A percentile compares a stretch with the other conserved stretches of the same genome.
phyloP scores from a whole-genome alignment of 768 basidiomycete genomes.

The Chalciporus chontae region DNA sequence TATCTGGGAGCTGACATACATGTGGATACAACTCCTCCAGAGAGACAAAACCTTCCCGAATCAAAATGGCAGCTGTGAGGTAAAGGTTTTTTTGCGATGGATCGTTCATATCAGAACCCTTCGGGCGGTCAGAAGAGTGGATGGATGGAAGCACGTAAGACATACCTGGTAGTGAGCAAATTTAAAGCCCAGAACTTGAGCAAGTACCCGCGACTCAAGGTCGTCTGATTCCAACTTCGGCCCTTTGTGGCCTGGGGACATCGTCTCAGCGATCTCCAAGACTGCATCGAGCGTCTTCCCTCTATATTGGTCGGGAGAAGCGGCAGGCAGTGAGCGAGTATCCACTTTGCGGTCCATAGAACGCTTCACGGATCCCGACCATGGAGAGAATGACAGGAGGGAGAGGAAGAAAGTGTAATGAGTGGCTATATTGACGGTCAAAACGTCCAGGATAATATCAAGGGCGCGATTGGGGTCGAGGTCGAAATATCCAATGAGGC shows the following conservation, averaged over 20 bases:
- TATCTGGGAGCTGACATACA: constrained; percentile 42
- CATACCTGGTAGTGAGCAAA: constrained; percentile 85
- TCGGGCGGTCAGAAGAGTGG: constrained; percentile 12
- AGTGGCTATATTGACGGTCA: constrained; percentile 74
- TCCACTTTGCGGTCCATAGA: constrained; percentile 24
- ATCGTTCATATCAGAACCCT: constrained; percentile 61
- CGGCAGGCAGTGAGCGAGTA: constrained; percentile 36
- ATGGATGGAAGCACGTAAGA: constrained; percentile 1
- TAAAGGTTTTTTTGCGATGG: constrained; percentile 68
- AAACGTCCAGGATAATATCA: constrained; percentile 90
- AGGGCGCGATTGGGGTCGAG: constrained; percentile 92
- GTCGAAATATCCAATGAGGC: constrained; percentile 93
- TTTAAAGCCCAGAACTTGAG: constrained; percentile 98
- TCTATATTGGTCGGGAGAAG: constrained; percentile 40
- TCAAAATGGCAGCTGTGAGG: constrained; percentile 79
- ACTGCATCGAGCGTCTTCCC: constrained; percentile 69
- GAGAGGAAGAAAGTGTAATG: constrained; percentile 90
- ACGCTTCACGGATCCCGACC: constrained; percentile 56
- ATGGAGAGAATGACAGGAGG: constrained; percentile 82
- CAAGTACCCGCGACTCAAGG: constrained; percentile 57
- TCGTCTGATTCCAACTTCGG: constrained; percentile 16
- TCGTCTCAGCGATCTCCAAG: constrained; percentile 48
- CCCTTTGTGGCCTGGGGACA: constrained; percentile 4
- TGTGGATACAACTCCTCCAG: constrained; percentile 92
- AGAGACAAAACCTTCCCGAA: constrained; percentile 85